Base-by-base conservation (phyloP, 352 stramenopile species). In the Thraustochytrium sp. region DNA sequence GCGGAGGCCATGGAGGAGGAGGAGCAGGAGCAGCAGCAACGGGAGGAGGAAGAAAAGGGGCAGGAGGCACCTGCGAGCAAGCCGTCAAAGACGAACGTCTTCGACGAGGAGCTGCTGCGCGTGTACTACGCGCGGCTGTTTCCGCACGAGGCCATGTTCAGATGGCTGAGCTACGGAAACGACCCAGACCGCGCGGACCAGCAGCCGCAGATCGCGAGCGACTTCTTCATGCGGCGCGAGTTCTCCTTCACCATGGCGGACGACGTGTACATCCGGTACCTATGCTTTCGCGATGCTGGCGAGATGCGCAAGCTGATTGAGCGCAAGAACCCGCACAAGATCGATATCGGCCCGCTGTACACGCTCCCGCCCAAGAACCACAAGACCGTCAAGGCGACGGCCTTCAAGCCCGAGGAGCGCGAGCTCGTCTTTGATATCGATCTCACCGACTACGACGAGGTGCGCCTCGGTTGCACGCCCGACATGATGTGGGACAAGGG, bases 381-480 rank as follows among this genome's bases (percentile, higher is more conserved):
- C 73, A 89, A 91, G 38, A 89, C 86, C 53, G 85, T 92, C n/a
- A 88, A 87, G 53, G 78, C 85, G 61, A 85, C 82, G 16, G 83
- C 85, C 62, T 98, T 99, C 84, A 86, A 91, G 36, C 92, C 96
- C 0, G 90, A 97, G 26, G 91, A 98, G 85, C 91, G 97, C 37
- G 97, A 99, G 87, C 92, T 99, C 21, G 96, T 99, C 38, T 99
- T 99, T 86, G 97, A 99, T 95, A 98, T 99, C 85, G 97, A 99
- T 96, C 88, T 99, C 11, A 99, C 96, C 0, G 97, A 99, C 89
- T 99, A 99, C 92, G 97, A 99, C 87, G 94, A 98, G 85, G 95
- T 99, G 55, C 93, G 97, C 38, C 97, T 94, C 51, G 99, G 96
- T 89, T 98, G 94, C 86, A 88, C 91, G 36, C 93, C 91, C 37